Evolutionary conservation across 805 yeast genomes (phyloP), one percentile per base, ranked within the genome.

Genomic region (Yamadazyma endophytica): DNA sequence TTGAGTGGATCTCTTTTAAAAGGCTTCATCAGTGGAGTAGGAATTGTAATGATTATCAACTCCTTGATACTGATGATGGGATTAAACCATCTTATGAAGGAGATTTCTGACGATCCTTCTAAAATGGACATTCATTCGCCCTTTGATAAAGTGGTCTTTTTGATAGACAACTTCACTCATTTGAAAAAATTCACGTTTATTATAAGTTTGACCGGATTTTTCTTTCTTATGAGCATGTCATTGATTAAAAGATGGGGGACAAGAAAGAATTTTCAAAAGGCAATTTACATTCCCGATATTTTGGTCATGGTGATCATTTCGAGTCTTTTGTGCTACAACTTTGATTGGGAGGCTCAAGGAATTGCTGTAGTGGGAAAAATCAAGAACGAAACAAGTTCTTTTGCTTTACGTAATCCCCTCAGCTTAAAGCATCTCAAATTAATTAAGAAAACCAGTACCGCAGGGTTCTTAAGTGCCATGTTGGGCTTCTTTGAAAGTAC

Each of bases 401-500:
- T 78, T 36, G 56, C 64, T n/a, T 61, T 77, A 33, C 55, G 50
- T 30, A 65, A 65, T 30, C 96, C 96, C 4, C 54, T 89, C 11
- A 52, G 75, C 1, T 44, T 60, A 2, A 63, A 64, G 13, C 61
- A 69, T 36, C 64, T 64, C 21, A 63, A 72, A 37, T 72, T 82
- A 38, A 68, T 73, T 31, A 66, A 69, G 16, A 56, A 78, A 29
- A 70, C 86, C 44, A 68, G 77, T n/a, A 70, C 90, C 1, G 75
- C 92, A 0, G 70, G 70, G 3, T 76, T 88, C 39, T 70, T 82
- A 35, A 76, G 85, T 39, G 94, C 96, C 0, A 73, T 87, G 50
- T 61, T 90, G 21, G 97, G 97, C 0, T 87, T 90, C 50, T 84
- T 90, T 46, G 97, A 90, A 54, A 81, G 95, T 6, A 84, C 96